Base-by-base conservation (phyloP, 495 filamentous ascomycete genomes). In the Aspergillus leporis region DNA sequence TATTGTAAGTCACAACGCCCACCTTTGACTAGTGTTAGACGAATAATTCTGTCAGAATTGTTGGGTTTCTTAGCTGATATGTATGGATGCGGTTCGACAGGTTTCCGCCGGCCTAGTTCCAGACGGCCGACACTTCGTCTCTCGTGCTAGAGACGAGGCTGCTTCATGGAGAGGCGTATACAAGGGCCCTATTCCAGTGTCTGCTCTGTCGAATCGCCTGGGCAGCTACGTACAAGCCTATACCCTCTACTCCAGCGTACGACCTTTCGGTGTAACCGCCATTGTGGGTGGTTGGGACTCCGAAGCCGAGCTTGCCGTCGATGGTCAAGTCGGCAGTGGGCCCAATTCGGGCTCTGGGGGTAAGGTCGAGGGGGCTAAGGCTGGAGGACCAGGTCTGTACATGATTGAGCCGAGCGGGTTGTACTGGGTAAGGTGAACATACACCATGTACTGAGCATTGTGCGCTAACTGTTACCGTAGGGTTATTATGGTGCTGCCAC, bases 331-430 rank as follows among this genome's bases (percentile, higher is more conserved):
- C 21, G 92, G 92, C 54, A 80, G 61, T 59, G 92, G 92, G 14
- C 92, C 92, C 31, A 77, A 80, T 32, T 81, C 83, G 38, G 92
- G 92, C 61, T 81, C 89, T 22, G 92, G 92, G 57, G 92, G 92
- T 58, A 93, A 91, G 78, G 81, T 84, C 21, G 73, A 85, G 50
- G 88, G 84, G 59, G 83, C 84, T 60, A 89, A 88, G 71, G 84
- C 89, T 66, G 94, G 93, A 66, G 94, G 93, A 1, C 94, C 94
- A 32, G 91, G 83, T 45, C 82, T 98, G 53, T 98, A 96, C 82
- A 98, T 98, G 94, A 91, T 98, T 67, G 94, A 98, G 78, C 94
- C 94, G 49, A 96, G 91, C 70, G 94, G 94, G 54, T 74, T 93
- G 55, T 97, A 96, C 77, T 98, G 94, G 94, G 87, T 90, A 81